phyloP scores from a whole-genome alignment of 1,284 basidiomycete genomes.

The Ustilago xerochloae region DNA sequence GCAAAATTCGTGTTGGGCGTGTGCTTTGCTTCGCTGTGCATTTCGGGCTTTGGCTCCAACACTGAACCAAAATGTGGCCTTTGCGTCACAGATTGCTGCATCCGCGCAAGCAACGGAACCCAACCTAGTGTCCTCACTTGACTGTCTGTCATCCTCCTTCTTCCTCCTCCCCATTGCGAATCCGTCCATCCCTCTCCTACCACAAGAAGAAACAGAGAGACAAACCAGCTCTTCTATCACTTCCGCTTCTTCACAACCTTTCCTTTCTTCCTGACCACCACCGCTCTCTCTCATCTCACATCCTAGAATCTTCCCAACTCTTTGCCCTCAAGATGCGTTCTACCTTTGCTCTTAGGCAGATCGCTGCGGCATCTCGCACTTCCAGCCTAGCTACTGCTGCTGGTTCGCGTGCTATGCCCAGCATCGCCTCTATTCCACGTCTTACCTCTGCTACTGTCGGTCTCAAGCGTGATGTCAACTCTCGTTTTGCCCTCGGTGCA shows the following conservation, averaged over 20 bases:
- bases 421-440: conserved; percentile 11
- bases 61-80: background rate
- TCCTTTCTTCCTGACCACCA: background rate
- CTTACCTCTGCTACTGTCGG: conserved; percentile 15
- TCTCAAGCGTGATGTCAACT: conserved; percentile 17
- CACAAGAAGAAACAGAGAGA: too few relatives aligned
- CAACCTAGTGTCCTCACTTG: too few relatives aligned
- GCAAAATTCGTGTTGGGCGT: background rate
- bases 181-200: too few relatives aligned
- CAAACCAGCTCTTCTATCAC: too few relatives aligned
- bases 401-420: conserved; percentile 13
- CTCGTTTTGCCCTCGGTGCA: conserved; percentile 20
- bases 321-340: conserved; percentile 34
- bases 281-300: background rate
- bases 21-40: too few relatives aligned
- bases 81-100: conserved; percentile 4
- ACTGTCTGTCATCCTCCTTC: too few relatives aligned
- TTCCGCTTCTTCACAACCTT: background rate
- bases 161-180: too few relatives aligned
- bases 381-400: conserved; percentile 20
- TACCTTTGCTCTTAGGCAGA: conserved; percentile 38
- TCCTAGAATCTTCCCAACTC: background rate
- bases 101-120: too few relatives aligned
- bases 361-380: conserved; percentile 44
- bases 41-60: background rate